Evolutionary conservation across 805 yeast species (phyloP).

Genomic region (Brettanomyces custersianus): DNA sequence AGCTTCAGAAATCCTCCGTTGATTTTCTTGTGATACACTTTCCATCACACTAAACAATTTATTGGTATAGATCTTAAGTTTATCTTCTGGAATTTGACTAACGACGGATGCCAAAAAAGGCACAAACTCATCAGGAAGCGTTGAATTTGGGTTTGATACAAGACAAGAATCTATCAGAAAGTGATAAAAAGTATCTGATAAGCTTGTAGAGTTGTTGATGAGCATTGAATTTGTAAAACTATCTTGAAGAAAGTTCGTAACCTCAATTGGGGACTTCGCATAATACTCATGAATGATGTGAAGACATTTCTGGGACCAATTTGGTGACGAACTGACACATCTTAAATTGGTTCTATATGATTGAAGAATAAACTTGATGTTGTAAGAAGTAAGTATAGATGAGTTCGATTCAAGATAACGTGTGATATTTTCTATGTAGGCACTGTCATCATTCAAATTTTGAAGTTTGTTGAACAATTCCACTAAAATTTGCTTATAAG

Average conservation of each 20-base stretch:
- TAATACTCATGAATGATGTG: constrained; percentile 33
- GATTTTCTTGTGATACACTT: no score
- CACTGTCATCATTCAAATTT: constrained; percentile 5
- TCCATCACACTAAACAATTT: no score
- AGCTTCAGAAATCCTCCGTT: no score
- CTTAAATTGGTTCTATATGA: constrained; percentile 39
- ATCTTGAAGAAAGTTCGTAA: constrained; percentile 13
- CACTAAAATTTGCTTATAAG: constrained; percentile 4
- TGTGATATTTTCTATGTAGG: constrained; percentile 8
- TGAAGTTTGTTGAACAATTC: constrained; percentile 15
- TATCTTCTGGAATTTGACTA: no score
- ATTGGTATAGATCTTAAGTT: no score
- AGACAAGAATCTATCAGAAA: no score
- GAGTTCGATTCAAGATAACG: constrained; percentile 13
- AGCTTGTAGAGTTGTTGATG: constrained; percentile 10
- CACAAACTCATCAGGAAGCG: no score
- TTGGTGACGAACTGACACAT: constrained; percentile 43
- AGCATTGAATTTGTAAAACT: constrained; percentile 11
- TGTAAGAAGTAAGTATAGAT: constrained; percentile 10
- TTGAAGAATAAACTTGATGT: constrained; percentile 31
- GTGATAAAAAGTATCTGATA: constrained; percentile 9
- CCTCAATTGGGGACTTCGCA: constrained; percentile 24
- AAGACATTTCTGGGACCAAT: constrained; percentile 42
- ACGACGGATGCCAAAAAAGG: no score
- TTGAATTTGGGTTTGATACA: no score